A percentile compares a stretch with the other conserved stretches of the same genome.
Conservation (phyloP, 352 stramenopile species). For the Pythium myriotylum region DNA sequence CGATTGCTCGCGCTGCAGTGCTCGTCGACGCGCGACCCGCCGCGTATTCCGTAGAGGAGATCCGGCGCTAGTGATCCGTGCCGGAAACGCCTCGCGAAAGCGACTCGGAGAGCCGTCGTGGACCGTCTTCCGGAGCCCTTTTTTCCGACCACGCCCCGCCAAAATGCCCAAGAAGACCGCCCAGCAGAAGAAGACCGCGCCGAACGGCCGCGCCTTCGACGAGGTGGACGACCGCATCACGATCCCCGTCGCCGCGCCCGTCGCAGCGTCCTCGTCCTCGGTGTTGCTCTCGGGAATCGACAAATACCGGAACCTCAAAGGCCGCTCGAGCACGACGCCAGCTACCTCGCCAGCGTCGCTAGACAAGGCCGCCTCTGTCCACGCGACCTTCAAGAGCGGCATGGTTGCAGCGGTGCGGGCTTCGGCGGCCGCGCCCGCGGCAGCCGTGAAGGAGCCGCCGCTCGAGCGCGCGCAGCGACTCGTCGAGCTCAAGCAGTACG, state of each 20-base stretch:
- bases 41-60: conserved; percentile 13
- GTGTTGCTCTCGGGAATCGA: conserved; percentile 61
- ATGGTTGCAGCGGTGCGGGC: conserved; percentile 30
- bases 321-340: conserved; percentile 3
- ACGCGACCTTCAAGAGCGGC: conserved; percentile 28
- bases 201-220: conserved; percentile 28
- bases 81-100: neutral
- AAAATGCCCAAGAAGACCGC: conserved; percentile 20
- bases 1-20: conserved; percentile 11
- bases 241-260: conserved; percentile 47
- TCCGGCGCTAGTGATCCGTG: neutral
- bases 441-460: conserved; percentile 23
- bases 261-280: conserved; percentile 11
- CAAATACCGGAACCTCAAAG: conserved; percentile 64
- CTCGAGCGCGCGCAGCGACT: conserved; percentile 46
- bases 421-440: neutral
- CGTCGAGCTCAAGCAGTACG: conserved; percentile 60
- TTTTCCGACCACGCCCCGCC: neutral
- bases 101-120: neutral
- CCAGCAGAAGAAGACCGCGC: conserved; percentile 8
- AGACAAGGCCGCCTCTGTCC: conserved; percentile 18
- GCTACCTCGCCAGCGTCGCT: conserved; percentile 1
- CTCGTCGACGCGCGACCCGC: neutral
- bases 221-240: conserved; percentile 76
- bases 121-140: neutral